These are phyloP conservation scores for Fusarium sp. DNA, from an alignment of 2,329 filamentous ascomycete species.

Conservation along the genomic window DNA sequence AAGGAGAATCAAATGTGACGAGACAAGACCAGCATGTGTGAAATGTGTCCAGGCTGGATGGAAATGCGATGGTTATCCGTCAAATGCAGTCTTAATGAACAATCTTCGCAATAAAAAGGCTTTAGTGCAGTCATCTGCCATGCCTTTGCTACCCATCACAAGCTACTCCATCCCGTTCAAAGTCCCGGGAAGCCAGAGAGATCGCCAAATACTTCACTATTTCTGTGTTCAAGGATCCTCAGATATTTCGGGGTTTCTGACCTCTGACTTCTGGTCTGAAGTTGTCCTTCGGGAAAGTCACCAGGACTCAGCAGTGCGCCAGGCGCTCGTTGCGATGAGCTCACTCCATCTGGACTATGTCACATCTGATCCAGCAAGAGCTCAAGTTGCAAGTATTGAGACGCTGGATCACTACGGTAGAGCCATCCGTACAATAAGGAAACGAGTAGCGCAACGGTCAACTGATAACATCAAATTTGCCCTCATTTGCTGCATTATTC, in stretches of 20 bases:
- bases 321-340: conserved; percentile 22
- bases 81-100: too few relatives aligned
- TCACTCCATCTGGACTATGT: conserved; percentile 17
- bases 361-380: not conserved
- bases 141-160: not conserved
- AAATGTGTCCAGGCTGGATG: conserved; percentile 13
- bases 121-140: fast-evolving
- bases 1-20: conserved; percentile 23
- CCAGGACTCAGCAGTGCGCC: conserved; percentile 6
- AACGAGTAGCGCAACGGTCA: not conserved
- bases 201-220: conserved; percentile 17
- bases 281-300: conserved; percentile 12
- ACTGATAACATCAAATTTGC: not conserved
- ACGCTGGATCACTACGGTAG: not conserved
- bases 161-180: conserved; percentile 18
- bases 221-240: conserved; percentile 15
- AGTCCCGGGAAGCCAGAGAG: conserved; percentile 13
- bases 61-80: conserved; percentile 10
- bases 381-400: not conserved
- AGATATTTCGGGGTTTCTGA: conserved; percentile 17
- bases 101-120: too few relatives aligned
- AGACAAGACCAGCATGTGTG: not conserved
- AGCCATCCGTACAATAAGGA: conserved; percentile 5
- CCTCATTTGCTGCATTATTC: conserved; percentile 15
- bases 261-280: conserved; percentile 15